These are phyloP conservation scores for Eucalyptus sp. DNA, from an alignment of 345 rosid genomes.

Conservation along the genomic window DNA sequence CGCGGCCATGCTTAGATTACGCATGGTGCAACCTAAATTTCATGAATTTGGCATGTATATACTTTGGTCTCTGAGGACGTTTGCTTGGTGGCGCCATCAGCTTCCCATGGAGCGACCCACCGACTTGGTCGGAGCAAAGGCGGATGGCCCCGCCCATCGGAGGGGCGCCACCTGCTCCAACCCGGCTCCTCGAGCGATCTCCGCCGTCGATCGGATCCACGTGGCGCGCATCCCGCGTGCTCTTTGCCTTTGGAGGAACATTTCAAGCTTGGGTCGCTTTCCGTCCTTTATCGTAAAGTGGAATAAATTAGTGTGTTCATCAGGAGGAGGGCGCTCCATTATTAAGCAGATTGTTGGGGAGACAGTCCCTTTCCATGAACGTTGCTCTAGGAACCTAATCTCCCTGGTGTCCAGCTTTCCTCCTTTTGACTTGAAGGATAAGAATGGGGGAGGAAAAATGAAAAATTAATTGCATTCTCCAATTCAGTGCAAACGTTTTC, in stretches of 20 bases:
- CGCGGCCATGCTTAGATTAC: too few relatives aligned
- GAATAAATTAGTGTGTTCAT: neutral
- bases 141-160: neutral
- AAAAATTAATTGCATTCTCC: neutral
- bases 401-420: neutral
- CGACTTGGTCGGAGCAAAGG: neutral
- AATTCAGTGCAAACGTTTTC: neutral
- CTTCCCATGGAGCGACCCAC: neutral
- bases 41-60: rapidly evolving
- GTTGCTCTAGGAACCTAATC: neutral
- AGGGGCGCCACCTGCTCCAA: neutral
- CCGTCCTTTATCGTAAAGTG: neutral
- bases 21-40: neutral
- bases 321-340: neutral
- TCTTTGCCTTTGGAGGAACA: neutral
- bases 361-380: neutral
- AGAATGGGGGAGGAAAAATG: neutral
- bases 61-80: neutral
- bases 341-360: neutral
- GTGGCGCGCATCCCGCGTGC: neutral
- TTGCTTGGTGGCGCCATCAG: neutral
- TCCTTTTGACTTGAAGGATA: neutral
- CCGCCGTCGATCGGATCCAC: neutral
- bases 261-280: neutral
- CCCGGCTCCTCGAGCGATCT: neutral